Base-by-base conservation (phyloP, 164 flowering plant species). In the Platanus orientalis region DNA sequence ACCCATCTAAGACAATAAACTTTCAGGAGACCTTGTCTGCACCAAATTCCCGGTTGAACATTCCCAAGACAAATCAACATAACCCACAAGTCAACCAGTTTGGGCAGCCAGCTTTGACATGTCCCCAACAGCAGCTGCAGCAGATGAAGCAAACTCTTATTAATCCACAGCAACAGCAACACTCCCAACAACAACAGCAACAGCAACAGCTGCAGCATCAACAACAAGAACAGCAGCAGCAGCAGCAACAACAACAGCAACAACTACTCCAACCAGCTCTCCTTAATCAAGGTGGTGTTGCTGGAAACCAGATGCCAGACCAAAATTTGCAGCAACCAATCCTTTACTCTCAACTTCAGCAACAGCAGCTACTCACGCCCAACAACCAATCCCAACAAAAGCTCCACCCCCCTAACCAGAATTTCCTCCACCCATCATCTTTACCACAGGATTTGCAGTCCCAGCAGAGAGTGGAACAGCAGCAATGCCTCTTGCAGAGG, bases 1-100 rank as follows among this genome's bases (percentile, higher is more conserved):
- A 92, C 61, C 83, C 90, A 6, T 81, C 98, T 17, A 89, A 88
- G 74, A 66, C 88, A 47, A 64, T 92, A 72, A 87, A 79, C 75
- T 90, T 92, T 73, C 95, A 90, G 67, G 69, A 89, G 7, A 74
- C 68, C 47, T 14, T 78, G 32, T 68, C 87, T 61, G 59, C 72
- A 1, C 70, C 84, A n/a, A 71, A 61, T 76, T 71, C 82, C 48
- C 92, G 83, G 62, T 77, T 82, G 29, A 82, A 69, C 45, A 26
- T 61, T 57, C 69, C 75, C 65, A 88, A 83, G 75, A 39, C 76
- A 52, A 83, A 73, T 73, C 82, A 70, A 62, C 87, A 74, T 57
- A 79, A 65, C 62, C 84, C 69, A 39, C 75, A 60, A 74, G 59
- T 73, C 45, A 66, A 63, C 34, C 95, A 83, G 63, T 68, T 88